Conservation (phyloP, 2,329 filamentous ascomycete genomes). For the Furcasterigmium furcatum region DNA sequence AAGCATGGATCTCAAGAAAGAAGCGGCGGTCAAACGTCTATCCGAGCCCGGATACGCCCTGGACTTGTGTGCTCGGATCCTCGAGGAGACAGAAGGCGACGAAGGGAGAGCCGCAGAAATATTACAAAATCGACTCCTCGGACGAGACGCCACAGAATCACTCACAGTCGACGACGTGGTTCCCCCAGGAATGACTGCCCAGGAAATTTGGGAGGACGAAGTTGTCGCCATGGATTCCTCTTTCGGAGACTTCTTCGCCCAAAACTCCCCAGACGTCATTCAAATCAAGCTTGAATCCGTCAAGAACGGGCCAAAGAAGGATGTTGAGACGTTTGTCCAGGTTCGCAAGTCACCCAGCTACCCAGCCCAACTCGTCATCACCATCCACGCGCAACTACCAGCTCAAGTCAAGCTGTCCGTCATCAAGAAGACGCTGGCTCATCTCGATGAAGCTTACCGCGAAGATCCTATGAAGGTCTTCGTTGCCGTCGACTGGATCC, state of each 20-base stretch:
- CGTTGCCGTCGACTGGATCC: conserved; percentile 86
- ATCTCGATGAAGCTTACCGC: conserved; percentile 66
- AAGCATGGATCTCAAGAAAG: conserved; percentile 74
- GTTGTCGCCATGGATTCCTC: conserved; percentile 81
- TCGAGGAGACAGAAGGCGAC: conserved; percentile 67
- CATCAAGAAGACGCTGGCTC: conserved; percentile 69
- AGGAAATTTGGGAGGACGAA: conserved; percentile 81
- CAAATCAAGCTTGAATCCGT: conserved; percentile 63
- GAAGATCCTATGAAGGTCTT: conserved; percentile 90
- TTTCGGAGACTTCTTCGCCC: conserved; percentile 70
- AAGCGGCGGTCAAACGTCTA: conserved; percentile 79
- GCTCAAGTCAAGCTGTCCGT: conserved; percentile 93
- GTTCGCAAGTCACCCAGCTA: conserved; percentile 73
- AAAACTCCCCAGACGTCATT: conserved; percentile 60
- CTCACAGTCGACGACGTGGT: conserved; percentile 7
- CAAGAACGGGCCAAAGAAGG: conserved; percentile 42
- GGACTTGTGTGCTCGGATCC: conserved; percentile 77
- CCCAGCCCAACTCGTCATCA: conserved; percentile 67
- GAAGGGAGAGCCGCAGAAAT: conserved; percentile 75
- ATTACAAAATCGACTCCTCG: conserved; percentile 55
- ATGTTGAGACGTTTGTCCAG: conserved; percentile 56
- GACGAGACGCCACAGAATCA: background rate
- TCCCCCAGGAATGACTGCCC: conserved; percentile 32
- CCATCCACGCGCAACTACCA: conserved; percentile 69
- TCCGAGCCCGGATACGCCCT: conserved; percentile 79